These are phyloP conservation scores for Acanthamoeba triangularis DNA, from an alignment of 208 protist genomes.

Conservation along the genomic window DNA sequence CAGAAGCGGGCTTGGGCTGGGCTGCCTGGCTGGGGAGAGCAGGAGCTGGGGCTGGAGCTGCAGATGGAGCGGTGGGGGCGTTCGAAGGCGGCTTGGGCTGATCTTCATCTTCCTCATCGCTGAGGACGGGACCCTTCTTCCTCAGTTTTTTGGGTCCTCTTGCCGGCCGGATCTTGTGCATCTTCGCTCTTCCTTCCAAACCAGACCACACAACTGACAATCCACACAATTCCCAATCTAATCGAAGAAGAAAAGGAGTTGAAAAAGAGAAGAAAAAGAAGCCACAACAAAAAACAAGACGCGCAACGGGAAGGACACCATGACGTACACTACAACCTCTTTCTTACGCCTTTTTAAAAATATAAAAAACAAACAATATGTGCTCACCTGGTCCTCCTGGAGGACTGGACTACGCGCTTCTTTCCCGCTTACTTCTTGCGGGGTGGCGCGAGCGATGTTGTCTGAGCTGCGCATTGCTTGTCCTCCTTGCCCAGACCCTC, in stretches of 20 bases:
- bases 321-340: no score
- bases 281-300: no score
- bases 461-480: background rate
- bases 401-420: no score
- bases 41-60: background rate
- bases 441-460: background rate
- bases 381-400: no score
- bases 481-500: conserved; percentile 67
- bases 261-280: no score
- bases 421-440: background rate
- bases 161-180: conserved; percentile 38
- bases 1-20: background rate
- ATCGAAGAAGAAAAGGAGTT: background rate
- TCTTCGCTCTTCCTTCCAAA: background rate
- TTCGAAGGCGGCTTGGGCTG: background rate
- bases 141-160: conserved; percentile 19
- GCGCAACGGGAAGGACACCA: no score
- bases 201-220: background rate
- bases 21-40: background rate
- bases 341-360: no score
- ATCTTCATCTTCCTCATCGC: conserved; percentile 46
- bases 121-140: conserved; percentile 52
- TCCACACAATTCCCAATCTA: background rate
- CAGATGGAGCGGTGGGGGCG: background rate
- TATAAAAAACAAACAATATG: no score